These are phyloP conservation scores for Xylariales sp. DNA, from an alignment of 2,329 filamentous ascomycete species.

Conservation along the genomic window DNA sequence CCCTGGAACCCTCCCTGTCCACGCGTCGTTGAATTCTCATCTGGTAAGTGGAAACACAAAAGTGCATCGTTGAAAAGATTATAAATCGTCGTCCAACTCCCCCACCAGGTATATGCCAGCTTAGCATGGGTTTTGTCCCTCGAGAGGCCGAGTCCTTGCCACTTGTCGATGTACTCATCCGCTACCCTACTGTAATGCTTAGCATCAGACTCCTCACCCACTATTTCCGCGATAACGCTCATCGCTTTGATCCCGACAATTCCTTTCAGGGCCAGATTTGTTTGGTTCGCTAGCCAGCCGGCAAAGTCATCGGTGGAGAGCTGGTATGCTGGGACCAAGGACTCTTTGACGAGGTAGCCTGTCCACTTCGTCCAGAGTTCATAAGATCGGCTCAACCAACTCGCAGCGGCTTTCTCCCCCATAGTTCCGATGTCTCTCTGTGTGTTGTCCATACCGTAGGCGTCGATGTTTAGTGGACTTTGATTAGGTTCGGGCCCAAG, in stretches of 20 bases:
- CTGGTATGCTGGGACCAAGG: constrained; percentile 76
- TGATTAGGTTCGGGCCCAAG: constrained; percentile 36
- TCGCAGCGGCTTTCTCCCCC: constrained; percentile 55
- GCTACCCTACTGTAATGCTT: constrained; percentile 72
- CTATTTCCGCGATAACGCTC: constrained; percentile 72
- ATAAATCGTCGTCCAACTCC: constrained; percentile 85
- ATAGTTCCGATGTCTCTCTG: constrained; percentile 65
- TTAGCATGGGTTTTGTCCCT: constrained; percentile 79
- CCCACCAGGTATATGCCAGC: constrained; percentile 83
- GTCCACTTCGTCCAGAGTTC: constrained; percentile 82
- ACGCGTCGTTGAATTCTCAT: constrained; percentile 37
- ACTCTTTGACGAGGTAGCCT: constrained; percentile 76
- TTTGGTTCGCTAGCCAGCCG: constrained; percentile 78
- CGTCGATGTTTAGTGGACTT: constrained; percentile 41
- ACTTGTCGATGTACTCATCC: constrained; percentile 74
- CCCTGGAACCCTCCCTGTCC: constrained; percentile 43
- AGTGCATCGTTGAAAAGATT: constrained; percentile 81
- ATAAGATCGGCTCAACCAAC: constrained; percentile 66
- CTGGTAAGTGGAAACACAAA: constrained; percentile 77
- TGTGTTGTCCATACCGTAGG: constrained; percentile 66
- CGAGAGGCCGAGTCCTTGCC: constrained; percentile 77
- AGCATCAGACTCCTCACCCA: constrained; percentile 68
- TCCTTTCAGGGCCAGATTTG: constrained; percentile 80
- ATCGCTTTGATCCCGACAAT: constrained; percentile 84
- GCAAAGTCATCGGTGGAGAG: constrained; percentile 84